Base-by-base conservation (phyloP, 768 basidiomycete species). In the Amanita thiersii region DNA sequence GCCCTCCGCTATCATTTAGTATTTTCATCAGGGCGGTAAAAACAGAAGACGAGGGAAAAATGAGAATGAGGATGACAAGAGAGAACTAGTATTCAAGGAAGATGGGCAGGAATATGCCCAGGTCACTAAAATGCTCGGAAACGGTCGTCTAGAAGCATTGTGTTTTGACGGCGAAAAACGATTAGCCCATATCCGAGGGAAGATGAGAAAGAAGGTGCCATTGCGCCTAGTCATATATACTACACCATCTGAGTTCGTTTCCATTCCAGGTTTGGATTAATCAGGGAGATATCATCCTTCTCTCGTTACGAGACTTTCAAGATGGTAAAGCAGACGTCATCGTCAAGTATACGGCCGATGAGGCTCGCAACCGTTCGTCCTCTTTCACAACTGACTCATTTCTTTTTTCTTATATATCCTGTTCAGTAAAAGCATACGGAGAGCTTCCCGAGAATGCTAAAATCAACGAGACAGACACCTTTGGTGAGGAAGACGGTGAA, bases 21-120 rank as follows among this genome's bases (percentile, higher is more conserved):
- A 36, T 20, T 17, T 2, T 17, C 28, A 23, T 28, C 29, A 99
- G 93, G 94, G 94, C 61, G 96, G 94, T 48, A 98, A 99, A 76
- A 99, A 98, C 70, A 79, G 94, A 68, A 78, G 96, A 77, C 77
- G 96, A 68, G 96, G 96, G 75, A 99, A 99, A 79, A 98, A 97
- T 67, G 94, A 99, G 71, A 96, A 94, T 68, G 96, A 98, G 43
- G 87, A 89, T 54, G 89, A 96, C 70, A 98, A 97, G 74, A 86
- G 96, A 54, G 96, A 99, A 63, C 77, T 98, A 43, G 92, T 97
- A 29, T 98, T 98, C 74, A 85, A 88, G 55, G 94, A 98, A 63
- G 96, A 98, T 57, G 94, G 94, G 5, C 96, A 99, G 65, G 92
- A 98, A 63, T 99, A 99, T 62, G 96, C 91, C 11, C 96, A 98